These are phyloP conservation scores for Lachancea sp. DNA, from an alignment of 805 yeast species.

Conservation along the genomic window DNA sequence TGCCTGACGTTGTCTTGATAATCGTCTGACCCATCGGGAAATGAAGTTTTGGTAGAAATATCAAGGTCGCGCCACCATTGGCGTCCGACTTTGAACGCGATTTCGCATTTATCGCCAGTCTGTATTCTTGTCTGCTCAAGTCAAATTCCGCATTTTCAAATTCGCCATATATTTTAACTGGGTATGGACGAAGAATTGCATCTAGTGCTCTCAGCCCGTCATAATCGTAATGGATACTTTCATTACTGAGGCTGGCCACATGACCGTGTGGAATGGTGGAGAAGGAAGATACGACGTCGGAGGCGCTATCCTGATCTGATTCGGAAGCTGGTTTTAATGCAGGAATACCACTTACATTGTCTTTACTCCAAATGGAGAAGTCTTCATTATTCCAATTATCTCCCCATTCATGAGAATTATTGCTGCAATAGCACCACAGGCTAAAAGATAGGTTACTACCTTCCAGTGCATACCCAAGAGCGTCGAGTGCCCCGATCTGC, in stretches of 20 bases:
- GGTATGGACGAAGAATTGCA: conserved; percentile 74
- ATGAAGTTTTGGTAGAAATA: conserved; percentile 70
- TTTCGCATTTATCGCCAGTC: conserved; percentile 38
- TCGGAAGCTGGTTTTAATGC: neutral
- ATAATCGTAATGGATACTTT: conserved; percentile 11
- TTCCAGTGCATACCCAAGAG: conserved; percentile 72
- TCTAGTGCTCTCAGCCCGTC: conserved; percentile 66
- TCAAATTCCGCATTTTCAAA: conserved; percentile 55
- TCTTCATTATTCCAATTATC: conserved; percentile 94
- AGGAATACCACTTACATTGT: conserved; percentile 35
- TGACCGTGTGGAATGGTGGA: conserved; percentile 5
- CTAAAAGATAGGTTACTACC: conserved; percentile 65
- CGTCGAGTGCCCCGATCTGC: conserved; percentile 82
- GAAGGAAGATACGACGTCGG: neutral
- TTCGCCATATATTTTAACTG: conserved; percentile 56
- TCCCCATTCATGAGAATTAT: conserved; percentile 77
- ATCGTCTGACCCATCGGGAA: conserved; percentile 45
- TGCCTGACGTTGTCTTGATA: conserved; percentile 51
- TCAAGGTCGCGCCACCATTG: conserved; percentile 36
- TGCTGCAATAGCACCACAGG: conserved; percentile 76
- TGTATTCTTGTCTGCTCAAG: conserved; percentile 40
- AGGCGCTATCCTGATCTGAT: neutral
- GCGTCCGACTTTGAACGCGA: conserved; percentile 8
- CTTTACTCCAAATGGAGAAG: conserved; percentile 76
- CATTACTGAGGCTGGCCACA: neutral